Base-by-base conservation (phyloP, 164 flowering plant genomes). In the Magnolia sinica region DNA sequence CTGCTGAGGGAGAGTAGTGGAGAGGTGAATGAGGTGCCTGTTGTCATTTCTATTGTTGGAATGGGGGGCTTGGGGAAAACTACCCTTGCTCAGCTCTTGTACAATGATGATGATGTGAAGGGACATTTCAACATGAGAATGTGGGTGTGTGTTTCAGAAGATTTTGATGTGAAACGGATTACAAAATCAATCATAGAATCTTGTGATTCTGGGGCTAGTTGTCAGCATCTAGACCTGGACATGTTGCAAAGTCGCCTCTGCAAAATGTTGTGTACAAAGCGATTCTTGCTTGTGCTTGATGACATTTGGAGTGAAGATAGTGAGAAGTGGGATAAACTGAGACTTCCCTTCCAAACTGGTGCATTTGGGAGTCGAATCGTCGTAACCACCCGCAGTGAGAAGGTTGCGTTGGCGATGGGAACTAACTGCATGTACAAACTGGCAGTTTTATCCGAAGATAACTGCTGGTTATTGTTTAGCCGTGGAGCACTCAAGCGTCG, bases 401-500 rank as follows among this genome's bases (percentile, higher is more conserved):
- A 16, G 18, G 49, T 66, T 22, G 69, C 69, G 22, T 22, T 4
- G 9, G 69, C 69, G 8, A 24, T 66, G 69, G 29, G 9, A 23
- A 66, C 29, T 11, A 22, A 11, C 69, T 16, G 9, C 69, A 11
- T 66, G 16, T 23, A 66, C 37, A 66, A 23, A 9, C 31, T 66
- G 24, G 11, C n/a, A 9, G 37, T 13, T 9, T 27, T 66, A 66
- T 22, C 69, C 3, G 16, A 23, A 19, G 69, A 66, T 9, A 23
- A 66, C 29, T 66, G 71, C 49, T 69, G 71, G 71, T 37, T n/a
- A 27, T n/a, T 69, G 22, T 69, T 69, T n/a, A 69, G 71, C 16
- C 23, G 8, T 18, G 37, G 50, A 69, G 71, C 71, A 2, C 29
- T 66, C 29, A 13, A 22, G 29, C 29, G 14, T 10, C 24, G 69